phyloP scores from a whole-genome alignment of 306 rosid species.

The Dicorynia guianensis region DNA sequence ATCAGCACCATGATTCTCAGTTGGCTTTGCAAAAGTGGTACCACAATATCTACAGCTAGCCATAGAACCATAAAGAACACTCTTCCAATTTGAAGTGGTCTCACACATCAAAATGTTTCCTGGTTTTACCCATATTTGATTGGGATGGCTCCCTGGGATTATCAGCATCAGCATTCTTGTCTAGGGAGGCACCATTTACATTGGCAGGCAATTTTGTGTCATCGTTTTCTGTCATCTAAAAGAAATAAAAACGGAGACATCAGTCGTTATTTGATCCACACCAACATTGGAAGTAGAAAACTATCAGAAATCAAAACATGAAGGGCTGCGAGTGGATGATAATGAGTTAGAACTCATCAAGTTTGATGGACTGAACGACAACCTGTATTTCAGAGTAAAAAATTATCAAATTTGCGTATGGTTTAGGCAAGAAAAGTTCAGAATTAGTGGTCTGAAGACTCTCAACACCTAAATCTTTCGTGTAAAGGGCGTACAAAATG shows the following conservation, averaged over 20 bases:
- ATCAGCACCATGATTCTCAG: background rate
- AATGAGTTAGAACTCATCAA: no score
- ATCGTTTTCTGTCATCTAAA: background rate
- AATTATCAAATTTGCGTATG: no score
- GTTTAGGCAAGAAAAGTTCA: no score
- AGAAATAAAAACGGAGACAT: background rate
- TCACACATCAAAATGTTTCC: background rate
- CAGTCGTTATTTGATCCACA: background rate
- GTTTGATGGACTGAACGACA: no score
- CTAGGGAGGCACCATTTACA: background rate
- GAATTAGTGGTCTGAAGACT: no score
- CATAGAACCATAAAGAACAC: background rate
- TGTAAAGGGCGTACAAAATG: no score
- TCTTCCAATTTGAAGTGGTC: background rate
- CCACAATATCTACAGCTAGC: background rate
- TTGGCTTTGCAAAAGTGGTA: background rate
- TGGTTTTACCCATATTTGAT: no score
- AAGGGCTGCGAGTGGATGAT: no score
- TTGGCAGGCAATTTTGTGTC: background rate
- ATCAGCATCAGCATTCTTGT: background rate
- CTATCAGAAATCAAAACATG: no score
- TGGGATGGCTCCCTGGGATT: background rate
- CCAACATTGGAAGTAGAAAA: background rate
- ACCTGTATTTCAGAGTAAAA: no score
- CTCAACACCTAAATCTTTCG: no score